These are phyloP conservation scores for Limonomyces culmigenus DNA, from an alignment of 1,284 basidiomycete species.

Conservation along the genomic window DNA sequence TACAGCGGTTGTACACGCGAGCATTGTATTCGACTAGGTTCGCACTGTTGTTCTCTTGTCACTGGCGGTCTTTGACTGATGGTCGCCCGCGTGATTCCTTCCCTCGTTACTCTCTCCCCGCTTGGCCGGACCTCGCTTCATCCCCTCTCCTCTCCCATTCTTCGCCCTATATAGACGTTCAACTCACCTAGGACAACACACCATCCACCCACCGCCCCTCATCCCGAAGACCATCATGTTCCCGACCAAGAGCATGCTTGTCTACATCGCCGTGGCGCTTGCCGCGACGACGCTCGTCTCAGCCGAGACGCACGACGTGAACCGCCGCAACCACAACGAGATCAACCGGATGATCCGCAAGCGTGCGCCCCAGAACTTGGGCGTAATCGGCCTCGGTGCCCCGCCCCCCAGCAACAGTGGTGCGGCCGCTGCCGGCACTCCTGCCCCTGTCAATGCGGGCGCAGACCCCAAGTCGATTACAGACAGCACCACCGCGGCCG, in stretches of 20 bases:
- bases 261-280: conserved; percentile 32
- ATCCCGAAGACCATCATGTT: conserved; percentile 25
- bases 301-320: conserved; percentile 15
- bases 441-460: conserved; percentile 7
- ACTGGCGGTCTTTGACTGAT: conserved; percentile 1
- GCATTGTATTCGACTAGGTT: too few relatives aligned
- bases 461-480: conserved; percentile 1
- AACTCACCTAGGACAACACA: conserved; percentile 2
- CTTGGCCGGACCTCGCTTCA: conserved; percentile 3
- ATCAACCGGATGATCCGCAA: conserved; percentile 55
- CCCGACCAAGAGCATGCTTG: conserved; percentile 32
- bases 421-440: conserved; percentile 7
- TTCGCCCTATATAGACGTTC: background rate
- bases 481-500: conserved; percentile 4
- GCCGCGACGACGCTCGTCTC: conserved; percentile 27
- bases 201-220: conserved; percentile 3
- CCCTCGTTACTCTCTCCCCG: conserved; percentile 2
- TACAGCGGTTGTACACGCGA: too few relatives aligned
- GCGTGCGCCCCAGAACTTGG: conserved; percentile 17
- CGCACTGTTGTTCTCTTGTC: background rate
- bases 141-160: background rate
- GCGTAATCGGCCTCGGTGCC: conserved; percentile 2
- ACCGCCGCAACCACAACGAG: conserved; percentile 35
- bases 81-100: background rate
- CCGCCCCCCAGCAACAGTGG: conserved; percentile 6